A percentile compares a stretch with the other conserved stretches of the same genome.
Evolutionary conservation across 2,329 filamentous ascomycete genomes (phyloP).

Genomic region (Penicillium sp.): DNA sequence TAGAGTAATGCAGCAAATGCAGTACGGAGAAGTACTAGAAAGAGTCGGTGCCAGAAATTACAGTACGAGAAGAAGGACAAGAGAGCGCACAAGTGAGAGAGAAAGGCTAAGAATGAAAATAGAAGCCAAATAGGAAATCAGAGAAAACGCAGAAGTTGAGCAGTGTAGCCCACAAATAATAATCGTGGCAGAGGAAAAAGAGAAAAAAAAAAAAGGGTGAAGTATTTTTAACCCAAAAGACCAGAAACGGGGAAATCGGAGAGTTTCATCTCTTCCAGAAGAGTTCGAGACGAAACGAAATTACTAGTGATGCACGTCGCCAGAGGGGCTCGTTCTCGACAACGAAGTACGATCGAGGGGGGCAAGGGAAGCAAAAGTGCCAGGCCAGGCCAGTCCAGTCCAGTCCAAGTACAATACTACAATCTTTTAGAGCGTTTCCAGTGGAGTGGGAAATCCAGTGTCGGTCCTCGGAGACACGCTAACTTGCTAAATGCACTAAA

Average conservation of each 20-base stretch:
- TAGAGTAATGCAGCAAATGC: not conserved
- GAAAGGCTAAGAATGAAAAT: not conserved
- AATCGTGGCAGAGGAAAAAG: slow-evolving; percentile 9
- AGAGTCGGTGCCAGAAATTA: not conserved
- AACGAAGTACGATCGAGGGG: slow-evolving; percentile 14
- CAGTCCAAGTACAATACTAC: not conserved
- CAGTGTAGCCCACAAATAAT: not conserved
- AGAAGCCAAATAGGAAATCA: not conserved
- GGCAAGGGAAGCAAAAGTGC: not conserved
- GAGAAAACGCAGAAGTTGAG: not conserved
- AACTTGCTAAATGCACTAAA: not conserved
- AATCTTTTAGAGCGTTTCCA: not conserved
- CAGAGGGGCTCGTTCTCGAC: slow-evolving; percentile 2
- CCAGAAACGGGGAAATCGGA: slow-evolving; percentile 14
- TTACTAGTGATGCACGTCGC: slow-evolving; percentile 14
- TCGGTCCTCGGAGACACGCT: not conserved
- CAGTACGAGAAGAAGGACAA: not conserved
- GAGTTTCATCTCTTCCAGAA: slow-evolving; percentile 28
- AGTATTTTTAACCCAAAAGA: slow-evolving; percentile 11
- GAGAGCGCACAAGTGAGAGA: not conserved
- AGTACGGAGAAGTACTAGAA: not conserved
- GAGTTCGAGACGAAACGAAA: slow-evolving; percentile 19
- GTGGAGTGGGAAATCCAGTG: not conserved
- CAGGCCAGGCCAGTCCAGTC: not conserved
- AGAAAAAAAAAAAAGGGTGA: slow-evolving; percentile 17